phyloP scores from a whole-genome alignment of 2,329 filamentous ascomycete genomes.

The Lizonia empirigonia region DNA sequence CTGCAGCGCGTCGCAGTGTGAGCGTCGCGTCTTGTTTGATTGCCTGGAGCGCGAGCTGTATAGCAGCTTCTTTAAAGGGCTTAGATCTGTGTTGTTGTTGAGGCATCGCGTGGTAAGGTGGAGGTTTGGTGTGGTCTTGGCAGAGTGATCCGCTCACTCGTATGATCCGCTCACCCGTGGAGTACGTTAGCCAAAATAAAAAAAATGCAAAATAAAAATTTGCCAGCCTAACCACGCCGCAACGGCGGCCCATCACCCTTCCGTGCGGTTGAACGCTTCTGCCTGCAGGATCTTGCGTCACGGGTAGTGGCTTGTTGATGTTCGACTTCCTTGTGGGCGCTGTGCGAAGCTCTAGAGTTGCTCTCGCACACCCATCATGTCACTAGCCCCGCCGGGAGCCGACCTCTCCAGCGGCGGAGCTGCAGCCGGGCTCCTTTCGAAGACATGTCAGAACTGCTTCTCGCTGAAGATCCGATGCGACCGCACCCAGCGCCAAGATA shows the following conservation, averaged over 20 bases:
- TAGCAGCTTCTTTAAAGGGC: too few species aligned
- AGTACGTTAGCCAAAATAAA: too few species aligned
- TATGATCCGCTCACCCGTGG: too few species aligned
- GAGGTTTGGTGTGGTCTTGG: too few species aligned
- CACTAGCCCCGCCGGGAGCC: conserved; percentile 18
- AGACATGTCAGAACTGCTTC: conserved; percentile 44
- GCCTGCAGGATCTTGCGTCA: conserved; percentile 4
- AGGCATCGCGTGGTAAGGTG: too few species aligned
- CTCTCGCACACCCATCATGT: conserved; percentile 16
- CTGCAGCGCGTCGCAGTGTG: too few species aligned
- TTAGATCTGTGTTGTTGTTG: too few species aligned
- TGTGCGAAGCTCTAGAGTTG: conserved; percentile 2
- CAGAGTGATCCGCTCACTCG: too few species aligned
- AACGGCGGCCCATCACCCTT: conserved; percentile 8
- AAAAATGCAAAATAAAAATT: too few species aligned
- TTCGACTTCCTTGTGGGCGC: not conserved
- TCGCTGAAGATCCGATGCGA: conserved; percentile 42
- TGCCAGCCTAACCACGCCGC: conserved; percentile 8
- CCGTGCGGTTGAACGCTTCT: conserved; percentile 2
- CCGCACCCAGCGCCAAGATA: conserved; percentile 31
- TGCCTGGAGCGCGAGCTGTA: too few species aligned
- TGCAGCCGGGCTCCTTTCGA: conserved; percentile 30
- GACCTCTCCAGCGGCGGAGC: conserved; percentile 15
- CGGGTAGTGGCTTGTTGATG: conserved; percentile 9
- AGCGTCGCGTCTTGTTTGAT: too few species aligned